Evolutionary conservation across 2,329 filamentous ascomycete species (phyloP), one percentile per base, ranked within the genome.

Genomic region (Furcasterigmium sp.): DNA sequence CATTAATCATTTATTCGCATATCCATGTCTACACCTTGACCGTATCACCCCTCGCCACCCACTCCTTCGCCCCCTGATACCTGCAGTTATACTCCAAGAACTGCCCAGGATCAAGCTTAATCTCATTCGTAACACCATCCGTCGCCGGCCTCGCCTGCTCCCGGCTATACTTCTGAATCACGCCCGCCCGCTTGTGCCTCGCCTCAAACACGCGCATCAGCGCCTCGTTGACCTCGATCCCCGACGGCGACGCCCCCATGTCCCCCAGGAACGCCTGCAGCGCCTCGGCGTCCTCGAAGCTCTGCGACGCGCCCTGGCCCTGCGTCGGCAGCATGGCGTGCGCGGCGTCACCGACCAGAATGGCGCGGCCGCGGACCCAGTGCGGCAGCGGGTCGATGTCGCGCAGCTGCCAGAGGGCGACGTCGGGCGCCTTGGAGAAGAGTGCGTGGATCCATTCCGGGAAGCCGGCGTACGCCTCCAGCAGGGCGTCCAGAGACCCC

Each of bases 321-420:
- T 67, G 64, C 1, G 62, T 68, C 1, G 68, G 68, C 3, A 69
- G 53, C 53, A 56, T 54, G 2, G 53, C 47, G 20, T 54, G 53
- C 1, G 49, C 50, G 9, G 53, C 52, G 28, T 53, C 53, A 1
- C 53, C 53, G 18, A 55, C 52, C 4, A 55, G 40, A 10, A 53
- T 45, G 3, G 43, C 36, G 2, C 43, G 35, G 3, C 42, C 43
- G 4, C 19, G 36, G 7, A 63, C 57, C 63, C 62, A 68, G 5
- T 50, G 61, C 3, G 50, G 44, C n/a, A 72, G 42, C 0, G 67
- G 62, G 39, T 70, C 67, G 20, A 67, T 47, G 46, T 73, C 69
- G 21, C 67, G 63, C 2, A 72, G 52, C 45, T 71, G 67, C 68
- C 69, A 74, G 0, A 73, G 52, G 1, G 61, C 63, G 2, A 71